Conservation (phyloP, 192 early-diverging fungal genomes). For the Linnemannia hyalina region DNA sequence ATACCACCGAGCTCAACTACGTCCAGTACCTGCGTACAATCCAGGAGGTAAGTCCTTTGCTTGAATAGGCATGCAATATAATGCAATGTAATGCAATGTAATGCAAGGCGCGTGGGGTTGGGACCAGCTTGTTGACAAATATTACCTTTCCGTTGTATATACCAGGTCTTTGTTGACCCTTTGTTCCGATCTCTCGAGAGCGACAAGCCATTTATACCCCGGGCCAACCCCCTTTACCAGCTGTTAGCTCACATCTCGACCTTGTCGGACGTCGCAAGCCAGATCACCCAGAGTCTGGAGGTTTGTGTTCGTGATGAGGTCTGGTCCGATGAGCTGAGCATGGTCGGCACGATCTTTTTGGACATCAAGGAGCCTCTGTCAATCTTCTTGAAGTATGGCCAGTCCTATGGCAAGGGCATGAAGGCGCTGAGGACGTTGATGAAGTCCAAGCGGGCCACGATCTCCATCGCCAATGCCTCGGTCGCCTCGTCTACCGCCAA, state of each 20-base stretch:
- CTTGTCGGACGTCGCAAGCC: constrained; percentile 28
- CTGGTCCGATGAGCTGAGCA: constrained; percentile 43
- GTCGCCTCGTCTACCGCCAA: neutral
- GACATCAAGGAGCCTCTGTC: constrained; percentile 47
- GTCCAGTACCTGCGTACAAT: constrained; percentile 61
- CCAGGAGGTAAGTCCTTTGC: constrained; percentile 55
- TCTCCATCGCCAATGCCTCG: neutral
- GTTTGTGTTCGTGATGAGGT: constrained; percentile 50
- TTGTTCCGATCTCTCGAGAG: constrained; percentile 36
- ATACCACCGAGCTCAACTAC: constrained; percentile 65
- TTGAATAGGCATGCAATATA: neutral
- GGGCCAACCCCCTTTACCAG: constrained; percentile 38
- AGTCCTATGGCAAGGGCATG: constrained; percentile 56
- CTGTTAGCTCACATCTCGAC: constrained; percentile 35
- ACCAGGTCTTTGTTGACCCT: constrained; percentile 49
- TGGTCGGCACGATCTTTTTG: constrained; percentile 49
- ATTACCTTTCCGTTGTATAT: neutral
- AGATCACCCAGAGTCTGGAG: constrained; percentile 21
- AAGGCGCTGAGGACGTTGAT: constrained; percentile 43
- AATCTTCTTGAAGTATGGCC: constrained; percentile 54
- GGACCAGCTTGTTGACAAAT: neutral
- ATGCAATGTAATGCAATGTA: neutral
- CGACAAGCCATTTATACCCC: constrained; percentile 53
- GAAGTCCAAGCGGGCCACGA: constrained; percentile 38
- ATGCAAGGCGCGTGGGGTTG: neutral